Evolutionary conservation across 768 basidiomycete species (phyloP), one percentile per base, ranked within the genome.

Genomic region (Auricularia heimuer): DNA sequence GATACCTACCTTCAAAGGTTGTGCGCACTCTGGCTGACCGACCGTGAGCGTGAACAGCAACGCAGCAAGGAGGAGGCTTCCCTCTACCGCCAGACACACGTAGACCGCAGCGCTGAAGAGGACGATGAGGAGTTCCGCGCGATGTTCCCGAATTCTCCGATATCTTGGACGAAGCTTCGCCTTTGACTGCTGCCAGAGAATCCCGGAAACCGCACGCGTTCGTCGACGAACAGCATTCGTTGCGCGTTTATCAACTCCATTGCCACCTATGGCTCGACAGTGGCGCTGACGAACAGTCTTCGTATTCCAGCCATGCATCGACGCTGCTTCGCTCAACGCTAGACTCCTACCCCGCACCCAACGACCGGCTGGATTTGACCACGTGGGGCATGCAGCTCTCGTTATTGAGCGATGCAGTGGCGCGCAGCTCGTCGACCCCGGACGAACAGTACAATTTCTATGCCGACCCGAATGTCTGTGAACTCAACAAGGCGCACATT

Each of bases 101-200:
- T 80, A 33, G 79, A 84, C 14, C 75, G 89, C 60, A 77, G 81
- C 35, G 80, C 83, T 3, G 89, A 93, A 70, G 71, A 83, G 44
- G 93, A 97, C 71, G 90, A 90, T 73, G 80, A 81, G 67, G 97
- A 98, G 69, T 92, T 98, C 70, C 75, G 86, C 56, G 76, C 83
- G 4, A 73, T 98, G 35, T 99, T 99, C 75, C 97, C 12, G 85
- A 85, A 11, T 96, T 86, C 69, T 89, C 88, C 37, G 83, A 88
- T 64, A 78, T 65, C 21, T 51, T 66, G 39, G 64, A 68, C 39
- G 51, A 24, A 70, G 18, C 61, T 63, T 33, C 39, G 8, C 39
- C 39, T 7, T 14, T 2, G 39, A 7, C 7, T 8, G 8, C 39
- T 42, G 12, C 12, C 39, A 42, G 39, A 14, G 12, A 42, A 7